Evolutionary conservation across 345 rosid species (phyloP), one percentile per base, ranked within the genome.

Genomic region (Dipteronia sinensis): DNA sequence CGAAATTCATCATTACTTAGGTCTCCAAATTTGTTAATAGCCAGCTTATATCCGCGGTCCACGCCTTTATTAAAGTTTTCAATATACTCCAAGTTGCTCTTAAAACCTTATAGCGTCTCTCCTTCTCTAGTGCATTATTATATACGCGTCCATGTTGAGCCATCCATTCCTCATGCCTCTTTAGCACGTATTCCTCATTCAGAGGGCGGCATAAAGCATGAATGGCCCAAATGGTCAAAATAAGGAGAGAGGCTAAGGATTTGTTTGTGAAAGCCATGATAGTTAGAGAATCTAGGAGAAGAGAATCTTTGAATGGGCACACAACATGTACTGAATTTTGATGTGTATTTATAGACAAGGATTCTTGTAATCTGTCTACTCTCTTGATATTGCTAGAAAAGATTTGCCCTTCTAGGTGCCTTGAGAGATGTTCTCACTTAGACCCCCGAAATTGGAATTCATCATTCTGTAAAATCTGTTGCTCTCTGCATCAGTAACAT

Each of bases 1-100:
- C 81, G 80, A 65, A 91, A 91, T 78, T 93, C 97, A 11, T 86
- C 95, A 12, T 83, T 42, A 1, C 86, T 85, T 66, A 77, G 40
- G 82, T 89, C 95, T 0, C 90, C 84, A 73, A 89, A 93, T 73
- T 78, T 77, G 77, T 91, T 91, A 67, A 87, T 82, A 29, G 84
- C 83, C 40, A 93, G 88, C 76, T 83, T 84, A 77, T 80, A 91
- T 46, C 89, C 81, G 25, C 64, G 71, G 73, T 76, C 80, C 67
- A 27, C 76, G 44, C 81, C 81, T 64, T 80, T 82, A 71, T 87
- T 82, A 66, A 78, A 80, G 55, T 78, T 59, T 27, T 87, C 81
- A 1, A 87, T 76, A 63, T 74, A 74, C 75, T 85, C 77, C 40
- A 83, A 66, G 67, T 87, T 89, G 47, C 76, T 72, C 58, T 82